Conservation (phyloP, 2,329 filamentous ascomycete genomes). For the Fusarium penzigii region DNA sequence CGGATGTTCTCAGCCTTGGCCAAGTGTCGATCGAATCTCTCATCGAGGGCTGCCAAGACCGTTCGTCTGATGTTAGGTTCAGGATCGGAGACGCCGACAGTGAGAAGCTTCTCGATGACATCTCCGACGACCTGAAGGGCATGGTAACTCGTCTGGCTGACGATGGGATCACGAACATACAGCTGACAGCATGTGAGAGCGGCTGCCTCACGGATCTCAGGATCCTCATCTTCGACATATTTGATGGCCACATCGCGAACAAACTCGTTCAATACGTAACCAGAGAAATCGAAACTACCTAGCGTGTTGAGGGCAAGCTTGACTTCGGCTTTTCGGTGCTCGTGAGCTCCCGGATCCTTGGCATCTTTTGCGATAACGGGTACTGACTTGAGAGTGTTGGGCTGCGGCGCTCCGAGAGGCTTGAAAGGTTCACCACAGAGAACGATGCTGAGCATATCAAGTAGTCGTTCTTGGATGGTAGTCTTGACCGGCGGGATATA, state of each 20-base stretch:
- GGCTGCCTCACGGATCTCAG: slow-evolving; percentile 89
- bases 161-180: slow-evolving; percentile 94
- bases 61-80: slow-evolving; percentile 87
- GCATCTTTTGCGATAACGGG: slow-evolving; percentile 85
- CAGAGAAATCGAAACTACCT: slow-evolving; percentile 95
- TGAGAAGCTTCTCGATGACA: slow-evolving; percentile 94
- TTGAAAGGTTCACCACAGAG: slow-evolving; percentile 91
- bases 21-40: slow-evolving; percentile 94
- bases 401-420: slow-evolving; percentile 83
- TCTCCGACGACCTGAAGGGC: slow-evolving; percentile 96
- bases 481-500: slow-evolving; percentile 95
- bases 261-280: slow-evolving; percentile 95
- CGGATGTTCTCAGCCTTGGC: slow-evolving; percentile 97
- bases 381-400: slow-evolving; percentile 76
- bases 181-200: slow-evolving; percentile 97
- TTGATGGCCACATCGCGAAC: slow-evolving; percentile 97
- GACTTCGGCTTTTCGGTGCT: slow-evolving; percentile 81
- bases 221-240: slow-evolving; percentile 95
- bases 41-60: slow-evolving; percentile 85
- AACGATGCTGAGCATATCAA: slow-evolving; percentile 94
- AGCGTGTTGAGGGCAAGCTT: slow-evolving; percentile 92
- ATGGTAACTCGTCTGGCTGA: slow-evolving; percentile 96
- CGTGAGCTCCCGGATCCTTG: slow-evolving; percentile 79
- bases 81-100: slow-evolving; percentile 89
- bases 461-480: slow-evolving; percentile 87